phyloP scores from a whole-genome alignment of 805 yeast genomes.

The Isabelozyma gotoi region DNA sequence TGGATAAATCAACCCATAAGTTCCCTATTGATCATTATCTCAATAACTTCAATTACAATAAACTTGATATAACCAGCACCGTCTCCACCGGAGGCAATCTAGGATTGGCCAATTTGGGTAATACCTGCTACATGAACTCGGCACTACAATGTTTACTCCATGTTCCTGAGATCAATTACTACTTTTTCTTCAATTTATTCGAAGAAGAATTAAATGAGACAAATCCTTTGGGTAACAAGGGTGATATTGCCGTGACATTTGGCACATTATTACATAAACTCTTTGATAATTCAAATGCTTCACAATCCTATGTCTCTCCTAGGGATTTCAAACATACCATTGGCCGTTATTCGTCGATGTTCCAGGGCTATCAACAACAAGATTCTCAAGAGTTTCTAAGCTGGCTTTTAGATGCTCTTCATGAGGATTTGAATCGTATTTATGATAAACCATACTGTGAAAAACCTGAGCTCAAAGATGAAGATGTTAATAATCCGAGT shows the following conservation, averaged over 20 bases:
- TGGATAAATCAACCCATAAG: conserved; percentile 13
- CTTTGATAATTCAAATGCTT: conserved; percentile 31
- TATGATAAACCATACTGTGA: conserved; percentile 81
- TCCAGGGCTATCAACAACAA: conserved; percentile 82
- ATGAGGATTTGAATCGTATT: conserved; percentile 88
- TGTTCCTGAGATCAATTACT: conserved; percentile 76
- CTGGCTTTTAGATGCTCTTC: conserved; percentile 82
- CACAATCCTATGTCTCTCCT: conserved; percentile 48
- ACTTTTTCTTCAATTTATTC: conserved; percentile 64
- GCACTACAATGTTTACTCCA: conserved; percentile 89
- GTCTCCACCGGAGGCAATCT: conserved; percentile 38
- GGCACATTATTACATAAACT: conserved; percentile 63
- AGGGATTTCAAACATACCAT: conserved; percentile 73
- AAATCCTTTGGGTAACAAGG: conserved; percentile 86
- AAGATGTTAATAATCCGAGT: conserved; percentile 50
- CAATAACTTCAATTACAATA: conserved; percentile 7
- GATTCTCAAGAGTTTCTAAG: conserved; percentile 93
- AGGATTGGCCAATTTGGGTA: conserved; percentile 77
- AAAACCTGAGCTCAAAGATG: conserved; percentile 77
- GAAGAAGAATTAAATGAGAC: conserved; percentile 64
- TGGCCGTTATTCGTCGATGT: conserved; percentile 76
- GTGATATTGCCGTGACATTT: conserved; percentile 78
- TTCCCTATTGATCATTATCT: conserved; percentile 25
- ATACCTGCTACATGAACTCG: conserved; percentile 93
- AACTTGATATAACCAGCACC: conserved; percentile 11